Evolutionary conservation across 2,329 filamentous ascomycete genomes (phyloP), one percentile per base, ranked within the genome.

Genomic region (Phyllosticta capitalensis): DNA sequence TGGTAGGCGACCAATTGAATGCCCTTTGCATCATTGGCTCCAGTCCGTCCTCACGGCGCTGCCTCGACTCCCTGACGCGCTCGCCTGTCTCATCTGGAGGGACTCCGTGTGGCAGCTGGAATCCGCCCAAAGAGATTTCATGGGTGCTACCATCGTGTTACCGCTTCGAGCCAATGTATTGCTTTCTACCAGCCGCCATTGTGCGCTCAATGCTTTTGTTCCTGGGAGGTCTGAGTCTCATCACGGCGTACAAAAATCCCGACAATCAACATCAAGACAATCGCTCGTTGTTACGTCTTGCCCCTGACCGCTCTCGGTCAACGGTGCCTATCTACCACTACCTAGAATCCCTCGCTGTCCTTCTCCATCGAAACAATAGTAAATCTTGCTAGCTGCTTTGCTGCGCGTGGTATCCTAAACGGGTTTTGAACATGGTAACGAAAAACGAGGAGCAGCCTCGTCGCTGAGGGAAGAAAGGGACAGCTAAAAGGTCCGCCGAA

Each of bases 331-430:
- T 59, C 57, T 59, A 59, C 57, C 51, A 26, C 57, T 59, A 59
- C 57, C 54, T 59, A 59, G 51, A 19, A 10, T 54, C 22, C 57
- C 57, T 48, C 51, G 22, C 49, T 59, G 30, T 14, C 45, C 57
- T 54, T 54, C 48, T 38, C 52, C 45, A 51, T 59, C 54, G 55
- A 54, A 59, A 26, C 57, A 54, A 59, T 55, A 52, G 21, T 50
- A 54, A 59, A 21, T 54, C 20, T 58, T 51, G 56, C 56, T 58
- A n/a, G 30, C 30, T 38, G 30, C 30, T 38, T 4, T 45, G 56
- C 38, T 59, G 57, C 54, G 52, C 56, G 56, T 59, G 57, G 57
- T 59, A 59, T 59, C 57, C 57, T 54, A 22, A 50, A 24, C 14
- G 52, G 30, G 55, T 58, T 50, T 52, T 54, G 20, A 53, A 54